These are phyloP conservation scores for Friedmanniomyces simplex DNA, from an alignment of 495 filamentous ascomycete genomes.

Conservation along the genomic window DNA sequence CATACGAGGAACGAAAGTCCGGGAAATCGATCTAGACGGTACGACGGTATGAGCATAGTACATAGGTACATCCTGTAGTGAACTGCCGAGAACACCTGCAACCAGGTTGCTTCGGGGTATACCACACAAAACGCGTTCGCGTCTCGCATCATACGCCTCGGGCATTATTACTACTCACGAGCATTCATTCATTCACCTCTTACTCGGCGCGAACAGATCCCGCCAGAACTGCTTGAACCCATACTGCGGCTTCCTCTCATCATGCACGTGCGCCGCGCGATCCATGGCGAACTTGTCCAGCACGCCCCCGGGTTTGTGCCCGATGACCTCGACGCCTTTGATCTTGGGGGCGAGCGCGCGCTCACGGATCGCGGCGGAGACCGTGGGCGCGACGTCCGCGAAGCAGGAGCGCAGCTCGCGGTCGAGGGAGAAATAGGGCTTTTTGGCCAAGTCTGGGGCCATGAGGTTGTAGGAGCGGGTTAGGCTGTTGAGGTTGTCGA, in stretches of 20 bases:
- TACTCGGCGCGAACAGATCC: conserved; percentile 51
- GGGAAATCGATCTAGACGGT: too few species aligned
- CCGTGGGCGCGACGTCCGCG: conserved; percentile 68
- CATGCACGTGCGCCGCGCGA: conserved; percentile 51
- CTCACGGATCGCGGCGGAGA: conserved; percentile 61
- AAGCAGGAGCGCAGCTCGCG: conserved; percentile 74
- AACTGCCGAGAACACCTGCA: too few species aligned
- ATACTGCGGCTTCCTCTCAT: conserved; percentile 63
- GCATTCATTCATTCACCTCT: too few species aligned
- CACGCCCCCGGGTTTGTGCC: conserved; percentile 34
- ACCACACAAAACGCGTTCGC: too few species aligned
- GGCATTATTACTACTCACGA: too few species aligned
- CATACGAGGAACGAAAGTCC: too few species aligned
- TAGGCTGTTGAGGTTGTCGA: conserved; percentile 67
- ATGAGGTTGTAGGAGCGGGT: conserved; percentile 90
- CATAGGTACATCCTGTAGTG: too few species aligned
- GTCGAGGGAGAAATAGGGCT: conserved; percentile 79
- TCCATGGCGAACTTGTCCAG: conserved; percentile 44
- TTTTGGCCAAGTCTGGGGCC: conserved; percentile 83
- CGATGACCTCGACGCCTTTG: conserved; percentile 28
- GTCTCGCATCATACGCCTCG: too few species aligned
- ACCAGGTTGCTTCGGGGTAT: too few species aligned
- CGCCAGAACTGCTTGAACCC: conserved; percentile 81
- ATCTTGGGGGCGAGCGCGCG: conserved; percentile 48
- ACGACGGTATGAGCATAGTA: too few species aligned